Percentiles rank a stretch among this genome's conserved stretches.
Evolutionary conservation across 169 alveolate species (phyloP).

Genomic region (Plasmodium sp.): DNA sequence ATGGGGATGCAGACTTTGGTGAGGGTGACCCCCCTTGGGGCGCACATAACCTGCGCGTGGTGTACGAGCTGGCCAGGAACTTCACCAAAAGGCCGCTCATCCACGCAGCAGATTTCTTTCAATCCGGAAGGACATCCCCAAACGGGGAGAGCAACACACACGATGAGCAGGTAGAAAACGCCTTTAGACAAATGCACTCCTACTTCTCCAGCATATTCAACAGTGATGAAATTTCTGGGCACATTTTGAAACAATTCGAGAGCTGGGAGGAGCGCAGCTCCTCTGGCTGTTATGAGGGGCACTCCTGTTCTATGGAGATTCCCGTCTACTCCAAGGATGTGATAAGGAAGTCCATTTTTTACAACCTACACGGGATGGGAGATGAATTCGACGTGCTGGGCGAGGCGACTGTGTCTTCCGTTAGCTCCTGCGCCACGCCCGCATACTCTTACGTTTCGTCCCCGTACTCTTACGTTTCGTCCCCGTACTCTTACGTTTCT

Average conservation of each 20-base stretch:
- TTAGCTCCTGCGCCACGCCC: background rate
- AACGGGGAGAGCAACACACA: background rate
- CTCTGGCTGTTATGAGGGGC: background rate
- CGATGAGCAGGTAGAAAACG: background rate
- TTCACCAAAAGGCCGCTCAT: background rate
- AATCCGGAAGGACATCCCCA: background rate
- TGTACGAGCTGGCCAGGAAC: background rate
- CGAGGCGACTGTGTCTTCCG: background rate
- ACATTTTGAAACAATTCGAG: slow-evolving; percentile 22
- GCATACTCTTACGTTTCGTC: background rate
- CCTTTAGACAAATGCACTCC: background rate
- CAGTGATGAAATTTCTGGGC: background rate
- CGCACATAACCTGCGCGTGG: background rate
- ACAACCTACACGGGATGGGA: background rate
- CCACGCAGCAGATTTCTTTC: background rate
- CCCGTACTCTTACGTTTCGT: background rate
- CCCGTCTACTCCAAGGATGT: background rate
- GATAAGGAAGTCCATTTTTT: background rate
- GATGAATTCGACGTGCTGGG: background rate
- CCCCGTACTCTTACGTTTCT: background rate
- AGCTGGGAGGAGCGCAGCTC: background rate
- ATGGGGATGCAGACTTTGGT: background rate
- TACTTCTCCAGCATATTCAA: slow-evolving; percentile 9
- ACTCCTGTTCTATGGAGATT: background rate
- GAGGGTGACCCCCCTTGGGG: background rate